phyloP scores from a whole-genome alignment of 441 rosid genomes.

The Capsella rubella region DNA sequence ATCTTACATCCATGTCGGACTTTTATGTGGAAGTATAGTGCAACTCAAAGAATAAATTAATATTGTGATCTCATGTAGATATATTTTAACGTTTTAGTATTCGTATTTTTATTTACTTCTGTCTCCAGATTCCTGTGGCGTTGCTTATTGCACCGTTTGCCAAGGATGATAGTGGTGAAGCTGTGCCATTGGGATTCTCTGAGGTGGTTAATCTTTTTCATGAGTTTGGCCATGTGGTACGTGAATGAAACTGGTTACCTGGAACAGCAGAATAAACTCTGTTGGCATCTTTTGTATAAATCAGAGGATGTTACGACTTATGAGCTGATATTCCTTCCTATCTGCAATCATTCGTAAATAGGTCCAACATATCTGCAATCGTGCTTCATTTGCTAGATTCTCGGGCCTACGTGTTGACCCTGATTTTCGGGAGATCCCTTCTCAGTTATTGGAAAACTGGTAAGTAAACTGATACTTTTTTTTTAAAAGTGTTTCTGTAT shows the following conservation, averaged over 20 bases:
- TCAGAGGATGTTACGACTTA: constrained; percentile 17
- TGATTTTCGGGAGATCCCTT: constrained; percentile 95
- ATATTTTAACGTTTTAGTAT: constrained; percentile 11
- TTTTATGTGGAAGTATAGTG: constrained; percentile 13
- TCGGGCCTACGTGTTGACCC: constrained; percentile 89
- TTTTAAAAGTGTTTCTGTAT: constrained; percentile 10
- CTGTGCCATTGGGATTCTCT: constrained; percentile 76
- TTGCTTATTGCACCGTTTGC: constrained; percentile 77
- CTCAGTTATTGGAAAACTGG: constrained; percentile 87
- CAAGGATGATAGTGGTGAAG: constrained; percentile 55
- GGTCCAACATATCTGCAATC: constrained; percentile 94
- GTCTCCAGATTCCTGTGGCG: constrained; percentile 72
- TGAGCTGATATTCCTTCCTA: constrained; percentile 28
- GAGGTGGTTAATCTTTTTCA: constrained; percentile 94
- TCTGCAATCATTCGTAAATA: constrained; percentile 45
- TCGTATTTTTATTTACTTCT: constrained; percentile 25
- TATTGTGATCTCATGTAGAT: constrained; percentile 24
- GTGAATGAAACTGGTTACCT: constrained; percentile 25
- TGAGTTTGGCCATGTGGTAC: constrained; percentile 98
- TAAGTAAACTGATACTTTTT: constrained; percentile 41
- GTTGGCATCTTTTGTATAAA: constrained; percentile 25
- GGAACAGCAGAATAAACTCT: constrained; percentile 16
- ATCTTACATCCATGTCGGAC: constrained; percentile 13
- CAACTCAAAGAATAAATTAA: constrained; percentile 4
- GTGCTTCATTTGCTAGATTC: constrained; percentile 86